These are phyloP conservation scores for Clonostachys chloroleuca DNA, from an alignment of 2,329 filamentous ascomycete species.

Conservation along the genomic window DNA sequence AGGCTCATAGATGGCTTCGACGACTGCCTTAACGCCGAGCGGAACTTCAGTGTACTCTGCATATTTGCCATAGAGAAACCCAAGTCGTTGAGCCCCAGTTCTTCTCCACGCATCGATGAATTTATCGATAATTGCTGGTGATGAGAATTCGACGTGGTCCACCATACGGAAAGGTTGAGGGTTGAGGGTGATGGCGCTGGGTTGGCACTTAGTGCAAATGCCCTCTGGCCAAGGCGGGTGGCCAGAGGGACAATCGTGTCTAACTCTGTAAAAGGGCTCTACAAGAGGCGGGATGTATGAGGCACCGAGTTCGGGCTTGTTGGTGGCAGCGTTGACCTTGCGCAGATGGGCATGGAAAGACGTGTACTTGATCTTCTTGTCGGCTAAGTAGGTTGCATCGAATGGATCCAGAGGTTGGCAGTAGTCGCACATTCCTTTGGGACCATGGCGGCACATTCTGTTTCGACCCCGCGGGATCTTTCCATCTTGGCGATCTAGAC, in stretches of 20 bases:
- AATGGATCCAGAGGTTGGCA: constrained; percentile 97
- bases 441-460: constrained; percentile 92
- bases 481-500: constrained; percentile 80
- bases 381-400: constrained; percentile 78
- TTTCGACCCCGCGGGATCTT: constrained; percentile 78
- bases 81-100: constrained; percentile 78
- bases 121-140: constrained; percentile 78
- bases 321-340: constrained; percentile 94
- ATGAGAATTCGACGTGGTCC: constrained; percentile 94
- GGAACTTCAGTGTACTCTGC: constrained; percentile 90
- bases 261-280: constrained; percentile 90
- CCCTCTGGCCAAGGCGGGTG: constrained; percentile 93
- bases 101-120: constrained; percentile 89
- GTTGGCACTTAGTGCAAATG: constrained; percentile 97
- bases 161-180: constrained; percentile 95
- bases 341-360: constrained; percentile 93
- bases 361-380: constrained; percentile 98
- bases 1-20: constrained; percentile 95
- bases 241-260: constrained; percentile 83
- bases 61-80: constrained; percentile 88
- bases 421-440: constrained; percentile 99
- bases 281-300: constrained; percentile 94
- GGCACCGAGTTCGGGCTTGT: constrained; percentile 88
- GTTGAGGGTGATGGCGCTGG: constrained; percentile 92
- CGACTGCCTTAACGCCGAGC: constrained; percentile 88